Conservation (phyloP, 768 basidiomycete genomes). For the Lentinula raphanica region DNA sequence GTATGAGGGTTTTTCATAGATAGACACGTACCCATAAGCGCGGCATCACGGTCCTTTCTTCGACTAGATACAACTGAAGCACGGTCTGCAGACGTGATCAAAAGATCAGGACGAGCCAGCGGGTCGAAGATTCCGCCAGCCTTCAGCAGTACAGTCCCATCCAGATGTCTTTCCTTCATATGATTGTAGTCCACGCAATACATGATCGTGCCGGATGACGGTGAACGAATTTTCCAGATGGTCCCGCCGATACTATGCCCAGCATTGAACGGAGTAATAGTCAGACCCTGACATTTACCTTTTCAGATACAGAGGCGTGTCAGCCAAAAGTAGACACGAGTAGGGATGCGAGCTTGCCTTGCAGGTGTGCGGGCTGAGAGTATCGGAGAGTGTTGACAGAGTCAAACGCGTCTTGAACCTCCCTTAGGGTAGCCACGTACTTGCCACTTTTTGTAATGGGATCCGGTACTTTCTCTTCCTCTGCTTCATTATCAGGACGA, state of each 20-base stretch:
- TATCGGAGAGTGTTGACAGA: conserved; percentile 88
- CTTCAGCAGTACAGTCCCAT: conserved; percentile 84
- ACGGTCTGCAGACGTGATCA: conserved; percentile 90
- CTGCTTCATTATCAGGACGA: conserved; percentile 11
- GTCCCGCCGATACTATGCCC: conserved; percentile 96
- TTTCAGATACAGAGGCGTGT: conserved; percentile 7
- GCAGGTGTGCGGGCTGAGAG: conserved; percentile 91
- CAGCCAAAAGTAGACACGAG: conserved; percentile 7
- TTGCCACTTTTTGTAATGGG: conserved; percentile 37
- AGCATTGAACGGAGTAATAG: conserved; percentile 91
- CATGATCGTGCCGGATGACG: conserved; percentile 90
- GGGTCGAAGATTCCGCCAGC: conserved; percentile 82
- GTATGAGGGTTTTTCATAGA: neutral
- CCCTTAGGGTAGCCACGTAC: conserved; percentile 71
- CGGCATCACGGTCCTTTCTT: conserved; percentile 84
- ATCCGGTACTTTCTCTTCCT: conserved; percentile 21
- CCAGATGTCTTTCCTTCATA: conserved; percentile 91
- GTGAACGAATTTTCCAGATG: conserved; percentile 98
- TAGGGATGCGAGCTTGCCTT: conserved; percentile 49
- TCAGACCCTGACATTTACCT: conserved; percentile 90
- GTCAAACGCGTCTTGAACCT: conserved; percentile 92
- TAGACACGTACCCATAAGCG: conserved; percentile 63
- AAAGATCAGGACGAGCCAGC: conserved; percentile 81
- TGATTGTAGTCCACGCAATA: conserved; percentile 97
- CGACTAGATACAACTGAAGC: conserved; percentile 79